Conservation (phyloP, 1,284 basidiomycete genomes). For the Leccinum glutinopallens region DNA sequence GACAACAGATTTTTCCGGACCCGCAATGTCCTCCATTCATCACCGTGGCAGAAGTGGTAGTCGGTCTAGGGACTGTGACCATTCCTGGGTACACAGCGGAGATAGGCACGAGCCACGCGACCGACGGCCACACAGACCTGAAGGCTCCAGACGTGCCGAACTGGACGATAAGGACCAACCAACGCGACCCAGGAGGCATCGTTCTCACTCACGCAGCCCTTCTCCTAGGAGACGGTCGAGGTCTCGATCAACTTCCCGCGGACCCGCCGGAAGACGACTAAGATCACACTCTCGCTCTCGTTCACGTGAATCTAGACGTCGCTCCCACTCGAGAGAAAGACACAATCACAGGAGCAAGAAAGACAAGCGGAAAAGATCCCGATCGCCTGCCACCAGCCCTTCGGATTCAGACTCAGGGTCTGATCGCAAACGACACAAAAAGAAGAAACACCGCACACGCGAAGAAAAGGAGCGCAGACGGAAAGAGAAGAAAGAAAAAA, state of each 20-base stretch:
- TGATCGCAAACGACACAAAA: constrained; percentile 44
- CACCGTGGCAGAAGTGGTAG: constrained; percentile 26
- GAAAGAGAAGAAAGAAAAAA: constrained; percentile 70
- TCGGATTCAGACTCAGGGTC: constrained; percentile 39
- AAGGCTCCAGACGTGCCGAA: constrained; percentile 17
- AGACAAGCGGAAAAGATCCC: constrained; percentile 39
- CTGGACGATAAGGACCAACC: constrained; percentile 13
- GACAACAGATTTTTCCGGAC: not conserved
- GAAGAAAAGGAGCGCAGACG: constrained; percentile 61
- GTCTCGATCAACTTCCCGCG: constrained; percentile 32
- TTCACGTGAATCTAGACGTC: constrained; percentile 29
- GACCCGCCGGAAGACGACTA: constrained; percentile 18
- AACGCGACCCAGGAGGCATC: constrained; percentile 10
- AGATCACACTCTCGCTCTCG: constrained; percentile 30
- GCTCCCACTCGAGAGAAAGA: constrained; percentile 33
- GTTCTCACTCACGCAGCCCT: constrained; percentile 28
- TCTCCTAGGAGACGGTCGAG: constrained; percentile 27
- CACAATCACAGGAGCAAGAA: constrained; percentile 29
- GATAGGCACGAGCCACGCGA: constrained; percentile 23
- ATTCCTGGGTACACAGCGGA: constrained; percentile 16
- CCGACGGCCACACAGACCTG: constrained; percentile 22
- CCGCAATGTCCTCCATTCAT: constrained; percentile 25
- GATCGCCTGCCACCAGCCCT: constrained; percentile 41
- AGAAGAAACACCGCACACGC: constrained; percentile 48
- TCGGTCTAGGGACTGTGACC: constrained; percentile 15